A percentile compares a stretch with the other conserved stretches of the same genome.
Conservation (phyloP, 768 basidiomycete species). For the Lactarius psammicola region DNA sequence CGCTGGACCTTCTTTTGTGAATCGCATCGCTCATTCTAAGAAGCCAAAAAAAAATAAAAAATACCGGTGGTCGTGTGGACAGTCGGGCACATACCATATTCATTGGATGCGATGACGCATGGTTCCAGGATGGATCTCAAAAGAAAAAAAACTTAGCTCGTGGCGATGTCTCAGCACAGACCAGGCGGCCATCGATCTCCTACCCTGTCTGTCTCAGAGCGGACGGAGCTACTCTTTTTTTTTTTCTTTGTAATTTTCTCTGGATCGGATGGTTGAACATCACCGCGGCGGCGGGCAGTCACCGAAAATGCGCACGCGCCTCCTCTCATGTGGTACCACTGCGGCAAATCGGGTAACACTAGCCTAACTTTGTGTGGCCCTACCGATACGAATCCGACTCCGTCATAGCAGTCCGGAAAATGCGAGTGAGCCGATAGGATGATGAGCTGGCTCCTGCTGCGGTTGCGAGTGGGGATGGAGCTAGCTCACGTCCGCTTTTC, state of each 20-base stretch:
- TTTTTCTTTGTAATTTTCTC: neutral
- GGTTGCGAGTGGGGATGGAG: neutral
- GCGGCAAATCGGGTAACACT: neutral
- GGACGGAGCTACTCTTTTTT: neutral
- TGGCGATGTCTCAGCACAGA: slow-evolving; percentile 3
- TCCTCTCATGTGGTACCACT: slow-evolving; percentile 3
- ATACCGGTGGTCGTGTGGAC: neutral
- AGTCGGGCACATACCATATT: neutral
- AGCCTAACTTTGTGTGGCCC: neutral
- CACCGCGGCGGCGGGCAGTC: neutral
- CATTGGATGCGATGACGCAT: neutral
- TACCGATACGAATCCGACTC: neutral
- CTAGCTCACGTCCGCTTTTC: neutral
- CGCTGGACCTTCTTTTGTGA: neutral
- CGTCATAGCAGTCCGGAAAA: neutral
- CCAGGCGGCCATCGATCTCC: slow-evolving; percentile 6
- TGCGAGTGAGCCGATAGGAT: neutral
- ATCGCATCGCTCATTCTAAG: neutral
- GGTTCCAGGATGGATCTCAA: slow-evolving; percentile 1
- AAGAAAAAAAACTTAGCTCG: neutral
- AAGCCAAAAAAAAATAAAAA: neutral
- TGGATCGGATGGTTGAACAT: slow-evolving; percentile 1
- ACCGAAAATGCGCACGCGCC: neutral
- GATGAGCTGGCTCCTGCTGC: neutral
- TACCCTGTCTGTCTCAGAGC: slow-evolving; percentile 2